Conservation (phyloP, 2,329 filamentous ascomycete genomes). For the Colletotrichum navitas region DNA sequence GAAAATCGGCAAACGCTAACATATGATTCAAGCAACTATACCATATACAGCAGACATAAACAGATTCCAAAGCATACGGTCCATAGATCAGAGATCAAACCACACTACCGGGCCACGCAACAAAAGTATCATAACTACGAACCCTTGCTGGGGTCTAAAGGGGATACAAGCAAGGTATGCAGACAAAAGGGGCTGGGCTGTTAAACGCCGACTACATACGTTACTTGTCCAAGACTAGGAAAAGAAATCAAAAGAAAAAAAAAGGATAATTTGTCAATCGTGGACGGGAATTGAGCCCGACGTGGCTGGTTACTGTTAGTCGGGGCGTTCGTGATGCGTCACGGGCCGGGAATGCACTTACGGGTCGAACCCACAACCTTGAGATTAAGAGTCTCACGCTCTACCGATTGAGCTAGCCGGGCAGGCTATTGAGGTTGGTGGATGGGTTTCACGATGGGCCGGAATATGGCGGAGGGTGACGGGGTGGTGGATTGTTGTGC, state of each 20-base stretch:
- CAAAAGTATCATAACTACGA: background rate
- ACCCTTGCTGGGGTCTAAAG: background rate
- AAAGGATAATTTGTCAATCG: slow-evolving; percentile 17
- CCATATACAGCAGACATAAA: background rate
- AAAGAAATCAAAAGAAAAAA: background rate
- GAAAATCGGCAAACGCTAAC: background rate
- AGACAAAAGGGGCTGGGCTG: no score
- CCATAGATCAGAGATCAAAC: background rate
- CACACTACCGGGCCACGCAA: background rate
- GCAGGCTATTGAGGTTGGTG: slow-evolving; percentile 43
- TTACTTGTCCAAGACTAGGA: no score
- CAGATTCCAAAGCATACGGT: background rate
- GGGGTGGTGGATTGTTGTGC: background rate
- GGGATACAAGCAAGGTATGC: background rate
- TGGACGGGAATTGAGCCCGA: slow-evolving; percentile 42
- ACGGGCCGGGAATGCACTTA: background rate
- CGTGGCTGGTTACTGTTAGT: slow-evolving; percentile 22
- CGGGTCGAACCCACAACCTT: slow-evolving; percentile 67
- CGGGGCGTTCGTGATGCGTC: background rate
- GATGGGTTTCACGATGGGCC: accelerated
- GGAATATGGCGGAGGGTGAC: background rate
- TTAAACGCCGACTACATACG: background rate
- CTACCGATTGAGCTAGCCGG: slow-evolving; percentile 78
- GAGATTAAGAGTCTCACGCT: slow-evolving; percentile 79
- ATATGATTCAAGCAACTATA: background rate